Conservation (phyloP, 1,284 basidiomycete genomes). For the Malassezia sympodialis region DNA sequence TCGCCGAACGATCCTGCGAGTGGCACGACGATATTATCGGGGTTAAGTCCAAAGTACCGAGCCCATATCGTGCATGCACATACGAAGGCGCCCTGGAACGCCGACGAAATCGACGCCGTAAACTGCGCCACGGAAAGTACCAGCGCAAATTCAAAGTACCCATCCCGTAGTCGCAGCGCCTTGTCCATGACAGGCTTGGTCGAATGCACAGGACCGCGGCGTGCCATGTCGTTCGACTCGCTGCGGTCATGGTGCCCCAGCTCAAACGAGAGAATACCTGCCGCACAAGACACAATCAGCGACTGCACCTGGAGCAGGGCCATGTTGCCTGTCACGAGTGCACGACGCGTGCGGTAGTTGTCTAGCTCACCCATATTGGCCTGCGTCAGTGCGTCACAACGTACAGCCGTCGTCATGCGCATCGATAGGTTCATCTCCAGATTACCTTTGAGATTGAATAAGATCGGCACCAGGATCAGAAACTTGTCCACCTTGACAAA, state of each 20-base stretch:
- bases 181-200: constrained; percentile 34
- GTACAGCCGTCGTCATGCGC: constrained; percentile 50
- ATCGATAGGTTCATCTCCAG: constrained; percentile 74
- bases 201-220: constrained; percentile 19
- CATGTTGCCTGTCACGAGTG: constrained; percentile 71
- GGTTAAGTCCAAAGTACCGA: constrained; percentile 65
- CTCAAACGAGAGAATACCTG: constrained; percentile 67
- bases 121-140: constrained; percentile 82
- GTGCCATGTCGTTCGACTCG: not conserved
- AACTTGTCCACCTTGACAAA: constrained; percentile 81
- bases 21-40: constrained; percentile 91
- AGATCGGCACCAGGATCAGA: constrained; percentile 88
- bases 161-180: constrained; percentile 39
- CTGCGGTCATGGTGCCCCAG: constrained; percentile 53
- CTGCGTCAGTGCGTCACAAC: constrained; percentile 16
- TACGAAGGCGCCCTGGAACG: constrained; percentile 85
- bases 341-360: constrained; percentile 57
- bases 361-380: constrained; percentile 79
- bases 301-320: constrained; percentile 86
- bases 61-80: constrained; percentile 71
- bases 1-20: constrained; percentile 86
- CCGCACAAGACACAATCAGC: constrained; percentile 73
- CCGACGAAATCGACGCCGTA: constrained; percentile 67
- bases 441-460: constrained; percentile 92
- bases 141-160: constrained; percentile 59